Percentiles rank a stretch among this genome's conserved stretches.
These are phyloP conservation scores for Penicillium salamii DNA, from an alignment of 495 filamentous ascomycete species.

Conservation along the genomic window DNA sequence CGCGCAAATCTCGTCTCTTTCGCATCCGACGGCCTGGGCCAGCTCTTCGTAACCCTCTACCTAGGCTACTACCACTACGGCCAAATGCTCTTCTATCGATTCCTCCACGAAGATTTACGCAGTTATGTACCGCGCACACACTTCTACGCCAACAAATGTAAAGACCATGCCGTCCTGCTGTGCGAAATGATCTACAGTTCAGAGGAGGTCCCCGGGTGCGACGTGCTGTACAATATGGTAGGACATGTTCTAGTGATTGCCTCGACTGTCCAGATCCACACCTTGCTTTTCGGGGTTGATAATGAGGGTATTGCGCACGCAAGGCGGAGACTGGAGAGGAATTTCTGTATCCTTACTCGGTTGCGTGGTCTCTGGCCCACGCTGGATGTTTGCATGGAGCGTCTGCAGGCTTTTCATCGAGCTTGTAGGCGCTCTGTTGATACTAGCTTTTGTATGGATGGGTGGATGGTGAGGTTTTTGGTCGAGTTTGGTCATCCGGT, in stretches of 20 bases:
- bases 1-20: conserved; percentile 24
- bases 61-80: conserved; percentile 43
- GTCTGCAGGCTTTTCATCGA: conserved; percentile 36
- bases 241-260: conserved; percentile 42
- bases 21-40: conserved; percentile 32
- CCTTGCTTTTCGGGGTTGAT: conserved; percentile 29
- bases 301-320: conserved; percentile 20
- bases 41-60: conserved; percentile 38
- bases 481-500: conserved; percentile 25
- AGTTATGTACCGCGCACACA: conserved; percentile 4
- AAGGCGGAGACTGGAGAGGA: conserved; percentile 30
- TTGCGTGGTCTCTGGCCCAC: conserved; percentile 36
- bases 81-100: conserved; percentile 42
- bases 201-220: conserved; percentile 26
- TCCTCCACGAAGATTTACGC: conserved; percentile 27
- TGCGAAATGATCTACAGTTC: conserved; percentile 37
- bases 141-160: conserved; percentile 34
- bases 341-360: conserved; percentile 36
- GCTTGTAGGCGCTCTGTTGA: conserved; percentile 30
- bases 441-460: conserved; percentile 34
- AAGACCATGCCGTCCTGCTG: conserved; percentile 27
- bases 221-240: conserved; percentile 38
- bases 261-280: conserved; percentile 42
- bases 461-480: conserved; percentile 42
- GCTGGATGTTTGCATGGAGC: conserved; percentile 29